Evolutionary conservation across 306 rosid species (phyloP), one percentile per base, ranked within the genome.

Genomic region (Pyrus bretschneideri): DNA sequence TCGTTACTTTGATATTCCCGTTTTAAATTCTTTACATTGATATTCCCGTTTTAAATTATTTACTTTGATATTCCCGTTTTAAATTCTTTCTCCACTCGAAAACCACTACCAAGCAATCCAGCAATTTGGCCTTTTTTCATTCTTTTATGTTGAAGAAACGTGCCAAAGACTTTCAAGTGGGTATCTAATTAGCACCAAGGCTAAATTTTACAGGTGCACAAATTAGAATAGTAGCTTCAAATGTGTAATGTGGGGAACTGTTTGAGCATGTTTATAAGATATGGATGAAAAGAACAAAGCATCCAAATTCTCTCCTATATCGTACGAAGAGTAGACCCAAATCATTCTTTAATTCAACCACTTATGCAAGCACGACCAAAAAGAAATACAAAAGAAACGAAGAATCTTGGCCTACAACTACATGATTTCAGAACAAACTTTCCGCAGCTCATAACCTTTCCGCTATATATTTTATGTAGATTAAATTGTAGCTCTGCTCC

Each of bases 301-400:
- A 66, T 25, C 3, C 29, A 11, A 13, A 19, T 14, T 52, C 7
- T 52, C 58, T 38, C 42, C 9, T 38, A 9, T 42, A 9, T 52
- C 18, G 58, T 5, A 52, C 58, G 2, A 51, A 51, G 19, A 51
- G 55, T 15, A 15, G 7, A 69, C 35, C 31, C 11, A 35, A 45
- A 7, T 67, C 8, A 67, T 55, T 62, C 23, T 69, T 74, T 63
- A 30, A 79, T 71, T 54, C 35, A 27, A 66, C 75, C 75, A 79
- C 78, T 83, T 62, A 23, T 66, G 46, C n/a, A 67, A 76, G 76
- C 72, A 76, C 55, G 77, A 62, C 71, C 30, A 60, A 58, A 73
- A 60, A 51, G 19, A 31, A 63, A 31, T 7, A 42, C 45, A 42
- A 42, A 42, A 9, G 45, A 42, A 42, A 42, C 12, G 9, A 76